phyloP scores from a whole-genome alignment of 352 stramenopile species.

The Phytophthora citricola region DNA sequence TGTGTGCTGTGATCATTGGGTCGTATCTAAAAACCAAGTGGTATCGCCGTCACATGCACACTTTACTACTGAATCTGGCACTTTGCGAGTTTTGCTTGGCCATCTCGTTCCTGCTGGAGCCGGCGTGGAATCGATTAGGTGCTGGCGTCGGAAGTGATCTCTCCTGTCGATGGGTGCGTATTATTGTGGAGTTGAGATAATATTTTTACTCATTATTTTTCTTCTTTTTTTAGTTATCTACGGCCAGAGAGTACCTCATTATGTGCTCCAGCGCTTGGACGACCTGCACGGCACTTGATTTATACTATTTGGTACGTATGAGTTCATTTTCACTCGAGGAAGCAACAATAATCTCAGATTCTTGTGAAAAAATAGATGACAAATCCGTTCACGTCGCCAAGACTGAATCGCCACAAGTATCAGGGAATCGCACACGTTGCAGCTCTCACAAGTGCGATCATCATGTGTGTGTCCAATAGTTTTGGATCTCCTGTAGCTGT shows the following conservation, averaged over 20 bases:
- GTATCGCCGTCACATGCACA: constrained; percentile 78
- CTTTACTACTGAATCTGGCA: constrained; percentile 69
- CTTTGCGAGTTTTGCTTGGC: constrained; percentile 68
- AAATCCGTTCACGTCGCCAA: constrained; percentile 81
- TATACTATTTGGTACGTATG: constrained; percentile 67
- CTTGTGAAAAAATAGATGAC: constrained; percentile 52
- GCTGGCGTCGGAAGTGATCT: constrained; percentile 45
- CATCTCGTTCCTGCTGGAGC: constrained; percentile 76
- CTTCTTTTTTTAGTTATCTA: constrained; percentile 46
- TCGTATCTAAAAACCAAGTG: constrained; percentile 58
- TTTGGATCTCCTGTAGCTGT: constrained; percentile 68
- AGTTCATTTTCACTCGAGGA: neutral
- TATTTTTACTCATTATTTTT: neutral
- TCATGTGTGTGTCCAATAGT: constrained; percentile 61
- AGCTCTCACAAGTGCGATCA: constrained; percentile 43
- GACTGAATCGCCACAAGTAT: constrained; percentile 74
- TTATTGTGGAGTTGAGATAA: neutral
- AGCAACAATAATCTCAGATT: too few species aligned
- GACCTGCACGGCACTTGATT: constrained; percentile 72
- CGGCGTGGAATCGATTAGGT: constrained; percentile 52
- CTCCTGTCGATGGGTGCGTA: constrained; percentile 59
- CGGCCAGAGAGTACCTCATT: constrained; percentile 73
- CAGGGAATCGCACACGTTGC: constrained; percentile 54
- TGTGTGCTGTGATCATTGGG: constrained; percentile 62
- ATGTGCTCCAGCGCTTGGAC: constrained; percentile 79